A percentile compares a stretch with the other conserved stretches of the same genome.
Conservation (phyloP, 305 asterid genomes). For the Nicotiana rustica region DNA sequence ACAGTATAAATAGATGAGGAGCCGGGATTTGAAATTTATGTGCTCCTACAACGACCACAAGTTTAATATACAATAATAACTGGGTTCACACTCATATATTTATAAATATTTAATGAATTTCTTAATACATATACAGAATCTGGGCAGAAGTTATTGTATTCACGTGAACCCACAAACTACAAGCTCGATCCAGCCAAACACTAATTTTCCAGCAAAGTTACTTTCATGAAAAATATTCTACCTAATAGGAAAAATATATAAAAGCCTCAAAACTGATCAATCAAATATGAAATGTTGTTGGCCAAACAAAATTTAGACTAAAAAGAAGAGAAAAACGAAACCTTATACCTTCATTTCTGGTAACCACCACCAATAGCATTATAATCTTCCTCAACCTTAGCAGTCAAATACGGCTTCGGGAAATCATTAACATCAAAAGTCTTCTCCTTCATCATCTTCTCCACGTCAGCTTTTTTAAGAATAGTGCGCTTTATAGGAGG, state of each 20-base stretch:
- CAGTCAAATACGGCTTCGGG: slow-evolving; percentile 76
- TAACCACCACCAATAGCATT: slow-evolving; percentile 85
- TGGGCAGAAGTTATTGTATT: too few species aligned
- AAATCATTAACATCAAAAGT: slow-evolving; percentile 70
- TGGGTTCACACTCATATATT: too few species aligned
- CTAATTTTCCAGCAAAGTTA: neutral
- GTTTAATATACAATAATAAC: too few species aligned
- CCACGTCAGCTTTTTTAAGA: slow-evolving; percentile 80
- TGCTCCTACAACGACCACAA: too few species aligned
- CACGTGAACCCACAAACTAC: too few species aligned
- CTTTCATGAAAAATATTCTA: neutral
- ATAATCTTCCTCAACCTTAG: slow-evolving; percentile 64
- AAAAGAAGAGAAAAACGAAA: neutral
- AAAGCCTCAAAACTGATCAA: neutral
- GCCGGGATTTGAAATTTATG: too few species aligned
- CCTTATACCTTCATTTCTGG: slow-evolving; percentile 55
- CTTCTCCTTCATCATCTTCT: slow-evolving; percentile 76
- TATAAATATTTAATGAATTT: too few species aligned
- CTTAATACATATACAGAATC: too few species aligned
- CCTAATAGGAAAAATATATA: neutral
- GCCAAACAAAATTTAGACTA: too few species aligned
- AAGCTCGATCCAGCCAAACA: neutral
- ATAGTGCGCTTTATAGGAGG: slow-evolving; percentile 78
- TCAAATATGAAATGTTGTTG: too few species aligned
- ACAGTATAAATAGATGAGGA: neutral